These are phyloP conservation scores for Wickerhamiella australiensis DNA, from an alignment of 805 yeast genomes.

Conservation along the genomic window DNA sequence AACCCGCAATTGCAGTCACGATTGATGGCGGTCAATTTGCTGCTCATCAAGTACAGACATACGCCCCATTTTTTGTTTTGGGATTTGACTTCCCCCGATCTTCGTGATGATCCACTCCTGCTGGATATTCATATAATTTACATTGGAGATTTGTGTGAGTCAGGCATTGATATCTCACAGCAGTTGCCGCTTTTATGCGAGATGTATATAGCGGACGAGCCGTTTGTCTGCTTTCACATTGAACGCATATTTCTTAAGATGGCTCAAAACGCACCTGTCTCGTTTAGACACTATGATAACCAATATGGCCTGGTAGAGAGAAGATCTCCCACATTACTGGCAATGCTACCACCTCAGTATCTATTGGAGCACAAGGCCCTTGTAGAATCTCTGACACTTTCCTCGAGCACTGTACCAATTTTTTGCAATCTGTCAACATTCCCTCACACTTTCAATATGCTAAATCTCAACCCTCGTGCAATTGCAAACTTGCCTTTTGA, in stretches of 20 bases:
- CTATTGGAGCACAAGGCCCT: conserved; percentile 14
- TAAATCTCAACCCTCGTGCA: conserved; percentile 11
- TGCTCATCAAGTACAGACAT: conserved; percentile 7
- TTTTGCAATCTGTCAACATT: conserved; percentile 16
- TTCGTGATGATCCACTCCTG: conserved; percentile 2
- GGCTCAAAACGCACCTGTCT: conserved; percentile 5
- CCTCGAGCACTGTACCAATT: conserved; percentile 12
- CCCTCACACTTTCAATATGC: conserved; percentile 13
- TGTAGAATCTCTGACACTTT: conserved; percentile 13
- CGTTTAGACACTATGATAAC: conserved; percentile 17
- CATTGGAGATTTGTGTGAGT: conserved; percentile 1
- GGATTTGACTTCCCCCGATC: conserved; percentile 8
- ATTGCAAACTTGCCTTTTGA: conserved; percentile 13
- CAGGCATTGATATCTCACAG: not conserved
- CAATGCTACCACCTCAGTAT: conserved; percentile 19
- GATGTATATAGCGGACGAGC: conserved; percentile 6
- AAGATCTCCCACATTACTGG: conserved; percentile 14
- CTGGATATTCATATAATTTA: conserved; percentile 5
- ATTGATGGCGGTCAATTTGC: conserved; percentile 18
- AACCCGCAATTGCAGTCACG: conserved; percentile 16
- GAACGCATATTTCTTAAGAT: conserved; percentile 14
- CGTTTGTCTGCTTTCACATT: conserved; percentile 7
- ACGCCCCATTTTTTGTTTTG: conserved; percentile 5
- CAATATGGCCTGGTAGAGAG: conserved; percentile 12
- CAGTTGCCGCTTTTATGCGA: conserved; percentile 1